Percentiles rank a stretch among this genome's conserved stretches.
These are phyloP conservation scores for Wakefieldia striispora DNA, from an alignment of 768 basidiomycete genomes.

Conservation along the genomic window DNA sequence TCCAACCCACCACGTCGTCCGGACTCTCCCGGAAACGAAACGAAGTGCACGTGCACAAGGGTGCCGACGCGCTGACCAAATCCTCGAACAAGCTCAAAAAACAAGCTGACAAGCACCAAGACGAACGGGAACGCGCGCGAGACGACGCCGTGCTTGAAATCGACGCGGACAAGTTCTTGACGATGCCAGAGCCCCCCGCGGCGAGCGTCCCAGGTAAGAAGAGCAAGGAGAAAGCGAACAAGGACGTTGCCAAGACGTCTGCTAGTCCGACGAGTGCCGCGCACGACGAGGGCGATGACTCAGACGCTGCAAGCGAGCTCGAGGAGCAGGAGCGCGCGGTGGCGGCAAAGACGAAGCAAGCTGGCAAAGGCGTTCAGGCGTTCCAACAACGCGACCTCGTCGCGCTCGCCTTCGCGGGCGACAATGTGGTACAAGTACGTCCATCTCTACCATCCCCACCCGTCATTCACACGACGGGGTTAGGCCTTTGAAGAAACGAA, in stretches of 20 bases:
- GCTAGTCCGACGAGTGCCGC: conserved; percentile 5
- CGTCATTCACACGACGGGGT: not conserved
- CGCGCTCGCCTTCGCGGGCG: conserved; percentile 93
- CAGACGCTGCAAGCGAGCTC: conserved; percentile 62
- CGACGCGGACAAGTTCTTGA: conserved; percentile 31
- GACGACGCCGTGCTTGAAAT: conserved; percentile 86
- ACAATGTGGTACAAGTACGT: conserved; percentile 88
- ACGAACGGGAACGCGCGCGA: conserved; percentile 53
- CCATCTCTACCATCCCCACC: no score
- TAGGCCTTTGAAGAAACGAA: conserved; percentile 89
- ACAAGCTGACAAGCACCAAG: conserved; percentile 50
- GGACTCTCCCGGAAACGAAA: conserved; percentile 70
- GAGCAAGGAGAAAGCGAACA: conserved; percentile 16
- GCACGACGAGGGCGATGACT: conserved; percentile 32
- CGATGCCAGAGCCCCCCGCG: conserved; percentile 13
- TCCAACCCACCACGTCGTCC: conserved; percentile 40
- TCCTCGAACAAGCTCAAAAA: conserved; percentile 77
- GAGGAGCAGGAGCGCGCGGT: conserved; percentile 63
- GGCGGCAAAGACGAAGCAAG: conserved; percentile 45
- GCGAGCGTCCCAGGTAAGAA: conserved; percentile 2
- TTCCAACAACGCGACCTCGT: conserved; percentile 93
- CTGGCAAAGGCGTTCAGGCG: conserved; percentile 48
- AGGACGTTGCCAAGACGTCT: not conserved
- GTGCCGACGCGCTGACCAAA: conserved; percentile 57
- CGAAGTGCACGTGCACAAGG: conserved; percentile 67